Percentiles rank a stretch among this genome's conserved stretches.
These are phyloP conservation scores for Macaranga tanarius DNA, from an alignment of 441 rosid genomes.

Conservation along the genomic window DNA sequence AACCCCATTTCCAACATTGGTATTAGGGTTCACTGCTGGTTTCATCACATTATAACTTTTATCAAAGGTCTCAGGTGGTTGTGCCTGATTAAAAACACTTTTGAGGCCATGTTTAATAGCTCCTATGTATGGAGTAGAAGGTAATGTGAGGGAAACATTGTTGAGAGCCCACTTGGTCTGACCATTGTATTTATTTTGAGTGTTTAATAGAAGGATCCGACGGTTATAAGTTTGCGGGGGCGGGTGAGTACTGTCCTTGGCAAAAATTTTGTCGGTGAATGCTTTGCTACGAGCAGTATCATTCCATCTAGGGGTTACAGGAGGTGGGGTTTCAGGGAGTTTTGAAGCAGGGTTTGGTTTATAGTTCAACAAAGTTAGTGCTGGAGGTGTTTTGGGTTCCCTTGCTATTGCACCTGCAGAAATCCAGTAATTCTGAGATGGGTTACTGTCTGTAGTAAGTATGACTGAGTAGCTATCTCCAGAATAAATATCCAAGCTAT, in stretches of 20 bases:
- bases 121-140: slow-evolving; percentile 76
- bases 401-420: slow-evolving; percentile 62
- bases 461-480: slow-evolving; percentile 83
- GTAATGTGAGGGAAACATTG: slow-evolving; percentile 55
- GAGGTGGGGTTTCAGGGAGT: slow-evolving; percentile 48
- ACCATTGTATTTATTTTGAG: slow-evolving; percentile 58
- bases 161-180: slow-evolving; percentile 65
- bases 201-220: slow-evolving; percentile 58
- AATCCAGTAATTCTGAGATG: slow-evolving; percentile 55
- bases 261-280: slow-evolving; percentile 38
- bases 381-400: slow-evolving; percentile 52
- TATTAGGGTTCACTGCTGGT: slow-evolving; percentile 44
- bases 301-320: slow-evolving; percentile 60
- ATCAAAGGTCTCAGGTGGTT: slow-evolving; percentile 38
- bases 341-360: slow-evolving; percentile 34
- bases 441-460: slow-evolving; percentile 48
- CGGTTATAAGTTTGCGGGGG: slow-evolving; percentile 43
- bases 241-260: slow-evolving; percentile 31
- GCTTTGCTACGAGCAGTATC: slow-evolving; percentile 49
- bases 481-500: slow-evolving; percentile 62
- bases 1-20: slow-evolving; percentile 49
- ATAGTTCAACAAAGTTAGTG: slow-evolving; percentile 57
- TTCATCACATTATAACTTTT: slow-evolving; percentile 44
- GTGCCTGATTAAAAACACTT: slow-evolving; percentile 31
- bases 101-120: slow-evolving; percentile 48